A percentile compares a stretch with the other conserved stretches of the same genome.
phyloP scores from a whole-genome alignment of 352 stramenopile species.

The Pythium grandisporangium region DNA sequence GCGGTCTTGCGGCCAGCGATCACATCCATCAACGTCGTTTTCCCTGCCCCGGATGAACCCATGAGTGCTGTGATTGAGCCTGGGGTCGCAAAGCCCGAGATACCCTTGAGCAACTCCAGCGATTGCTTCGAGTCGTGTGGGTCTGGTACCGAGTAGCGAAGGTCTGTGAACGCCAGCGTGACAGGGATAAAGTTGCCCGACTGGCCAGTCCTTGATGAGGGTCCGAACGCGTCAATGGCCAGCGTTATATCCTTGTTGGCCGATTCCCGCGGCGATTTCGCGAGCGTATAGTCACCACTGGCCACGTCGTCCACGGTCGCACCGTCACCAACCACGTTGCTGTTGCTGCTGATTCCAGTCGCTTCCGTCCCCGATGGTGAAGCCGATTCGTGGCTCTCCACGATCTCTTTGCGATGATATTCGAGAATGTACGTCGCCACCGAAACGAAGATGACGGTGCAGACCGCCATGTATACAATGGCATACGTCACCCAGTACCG shows the following conservation, averaged over 20 bases:
- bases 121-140: constrained; percentile 16
- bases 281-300: neutral
- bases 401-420: constrained; percentile 12
- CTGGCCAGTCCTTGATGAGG: no score
- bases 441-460: constrained; percentile 12
- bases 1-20: constrained; percentile 77
- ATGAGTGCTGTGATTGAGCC: constrained; percentile 30
- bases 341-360: no score
- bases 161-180: constrained; percentile 17
- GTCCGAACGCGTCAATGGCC: no score
- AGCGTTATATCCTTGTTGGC: neutral
- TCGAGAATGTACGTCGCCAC: constrained; percentile 16
- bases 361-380: neutral
- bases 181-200: constrained; percentile 16
- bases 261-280: constrained; percentile 2
- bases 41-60: constrained; percentile 43
- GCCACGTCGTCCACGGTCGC: neutral
- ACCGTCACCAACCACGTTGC: no score
- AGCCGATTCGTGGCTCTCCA: constrained; percentile 9
- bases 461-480: constrained; percentile 14
- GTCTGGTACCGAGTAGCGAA: constrained; percentile 18
- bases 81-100: constrained; percentile 16
- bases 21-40: constrained; percentile 33
- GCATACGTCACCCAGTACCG: constrained; percentile 13
- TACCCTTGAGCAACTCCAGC: constrained; percentile 20